A percentile compares a stretch with the other conserved stretches of the same genome.
These are phyloP conservation scores for Neurospora sublineolata DNA, from an alignment of 495 filamentous ascomycete genomes.

Conservation along the genomic window DNA sequence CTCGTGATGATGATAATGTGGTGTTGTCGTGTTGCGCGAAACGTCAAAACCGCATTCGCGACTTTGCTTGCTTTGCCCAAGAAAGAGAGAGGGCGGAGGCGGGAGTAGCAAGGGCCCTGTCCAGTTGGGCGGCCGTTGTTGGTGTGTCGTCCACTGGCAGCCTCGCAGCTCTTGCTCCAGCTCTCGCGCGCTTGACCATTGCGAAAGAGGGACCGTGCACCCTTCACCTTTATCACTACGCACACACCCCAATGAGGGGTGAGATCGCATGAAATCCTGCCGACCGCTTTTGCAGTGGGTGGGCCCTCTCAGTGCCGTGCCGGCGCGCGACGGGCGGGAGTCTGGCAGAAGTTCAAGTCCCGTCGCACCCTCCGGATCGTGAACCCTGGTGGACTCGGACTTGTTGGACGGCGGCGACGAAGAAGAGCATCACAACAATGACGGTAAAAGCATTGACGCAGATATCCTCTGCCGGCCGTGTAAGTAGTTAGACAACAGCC, in stretches of 20 bases:
- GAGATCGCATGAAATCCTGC: conserved; percentile 6
- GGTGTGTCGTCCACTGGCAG: neutral
- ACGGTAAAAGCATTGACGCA: conserved; percentile 49
- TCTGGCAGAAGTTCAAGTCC: neutral
- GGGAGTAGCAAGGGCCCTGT: neutral
- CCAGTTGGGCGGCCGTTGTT: neutral
- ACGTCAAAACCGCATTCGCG: neutral
- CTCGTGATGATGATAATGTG: neutral
- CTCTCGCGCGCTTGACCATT: neutral
- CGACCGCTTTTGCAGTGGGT: neutral
- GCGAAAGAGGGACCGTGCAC: neutral
- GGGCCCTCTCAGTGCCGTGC: neutral
- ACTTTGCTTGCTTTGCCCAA: neutral
- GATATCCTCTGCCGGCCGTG: conserved; percentile 51
- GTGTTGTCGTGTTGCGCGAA: neutral
- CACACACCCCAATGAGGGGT: neutral
- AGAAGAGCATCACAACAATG: conserved; percentile 36
- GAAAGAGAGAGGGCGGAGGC: neutral
- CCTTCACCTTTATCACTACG: neutral
- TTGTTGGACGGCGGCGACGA: conserved; percentile 15
- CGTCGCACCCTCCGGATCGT: conserved; percentile 10
- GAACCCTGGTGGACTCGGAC: conserved; percentile 3
- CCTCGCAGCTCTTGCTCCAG: neutral
- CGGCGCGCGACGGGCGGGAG: neutral
- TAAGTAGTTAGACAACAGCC: conserved; percentile 22